Percentiles rank a stretch among this genome's conserved stretches.
Evolutionary conservation across 495 filamentous ascomycete genomes (phyloP).

Genomic region (Penicillium turbatum): DNA sequence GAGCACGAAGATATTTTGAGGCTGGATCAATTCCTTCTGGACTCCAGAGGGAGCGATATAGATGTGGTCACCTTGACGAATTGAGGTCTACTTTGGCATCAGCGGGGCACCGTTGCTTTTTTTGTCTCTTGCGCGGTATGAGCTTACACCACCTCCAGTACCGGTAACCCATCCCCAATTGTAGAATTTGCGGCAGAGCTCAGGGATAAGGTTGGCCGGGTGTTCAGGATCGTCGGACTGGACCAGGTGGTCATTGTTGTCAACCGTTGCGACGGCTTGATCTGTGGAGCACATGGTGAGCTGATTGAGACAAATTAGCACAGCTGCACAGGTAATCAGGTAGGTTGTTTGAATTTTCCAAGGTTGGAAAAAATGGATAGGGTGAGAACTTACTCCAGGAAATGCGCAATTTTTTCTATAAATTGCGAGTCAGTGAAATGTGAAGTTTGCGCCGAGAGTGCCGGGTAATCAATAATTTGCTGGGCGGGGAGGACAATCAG

Average conservation of each 20-base stretch:
- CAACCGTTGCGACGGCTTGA: constrained; percentile 26
- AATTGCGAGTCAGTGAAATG: neutral
- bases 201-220: constrained; percentile 89
- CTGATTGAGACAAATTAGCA: constrained; percentile 2
- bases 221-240: constrained; percentile 61
- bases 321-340: neutral
- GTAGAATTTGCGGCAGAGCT: constrained; percentile 91
- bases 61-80: constrained; percentile 73
- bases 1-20: constrained; percentile 94
- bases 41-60: constrained; percentile 95
- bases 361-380: neutral
- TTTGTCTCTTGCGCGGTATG: constrained; percentile 10
- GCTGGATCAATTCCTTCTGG: constrained; percentile 93
- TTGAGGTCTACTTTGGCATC: constrained; percentile 55
- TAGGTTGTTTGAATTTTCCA: neutral
- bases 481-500: neutral
- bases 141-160: constrained; percentile 74
- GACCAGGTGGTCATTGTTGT: constrained; percentile 73
- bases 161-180: constrained; percentile 94
- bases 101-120: constrained; percentile 8
- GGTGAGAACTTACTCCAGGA: too few species aligned
- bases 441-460: neutral
- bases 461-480: neutral
- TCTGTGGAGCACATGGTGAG: constrained; percentile 18
- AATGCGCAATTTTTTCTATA: too few species aligned